phyloP scores from a whole-genome alignment of 768 basidiomycete genomes.

The Calocera viscosa region DNA sequence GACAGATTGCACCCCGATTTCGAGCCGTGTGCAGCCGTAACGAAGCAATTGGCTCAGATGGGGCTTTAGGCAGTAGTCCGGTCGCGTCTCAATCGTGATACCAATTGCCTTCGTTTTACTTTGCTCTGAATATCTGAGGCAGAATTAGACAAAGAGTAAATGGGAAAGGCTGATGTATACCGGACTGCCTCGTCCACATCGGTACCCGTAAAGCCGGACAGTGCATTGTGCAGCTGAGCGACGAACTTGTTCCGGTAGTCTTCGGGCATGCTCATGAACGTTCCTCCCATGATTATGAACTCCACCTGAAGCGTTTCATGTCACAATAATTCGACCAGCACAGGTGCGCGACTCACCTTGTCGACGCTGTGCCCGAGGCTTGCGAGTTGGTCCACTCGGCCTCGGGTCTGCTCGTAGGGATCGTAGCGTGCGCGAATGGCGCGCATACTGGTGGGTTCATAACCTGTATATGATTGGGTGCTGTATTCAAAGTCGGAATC shows the following conservation, averaged over 20 bases:
- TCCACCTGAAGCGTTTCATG: slow-evolving; percentile 45
- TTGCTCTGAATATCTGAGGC: slow-evolving; percentile 74
- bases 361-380: slow-evolving; percentile 94
- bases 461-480: slow-evolving; percentile 90
- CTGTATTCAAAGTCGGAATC: slow-evolving; percentile 99
- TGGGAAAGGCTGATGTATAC: slow-evolving; percentile 27
- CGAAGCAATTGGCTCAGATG: slow-evolving; percentile 98
- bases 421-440: slow-evolving; percentile 94
- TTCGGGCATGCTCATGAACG: slow-evolving; percentile 99
- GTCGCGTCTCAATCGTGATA: slow-evolving; percentile 96
- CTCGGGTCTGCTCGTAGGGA: slow-evolving; percentile 93
- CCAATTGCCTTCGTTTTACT: slow-evolving; percentile 98
- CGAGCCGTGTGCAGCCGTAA: slow-evolving; percentile 95
- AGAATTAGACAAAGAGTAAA: not conserved
- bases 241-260: slow-evolving; percentile 88
- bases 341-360: slow-evolving; percentile 62
- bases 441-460: slow-evolving; percentile 97
- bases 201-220: slow-evolving; percentile 85
- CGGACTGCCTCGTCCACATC: slow-evolving; percentile 94
- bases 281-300: slow-evolving; percentile 95
- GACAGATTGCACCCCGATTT: slow-evolving; percentile 97
- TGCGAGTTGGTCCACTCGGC: slow-evolving; percentile 89
- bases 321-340: not conserved
- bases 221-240: slow-evolving; percentile 90
- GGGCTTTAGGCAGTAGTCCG: slow-evolving; percentile 93